These are phyloP conservation scores for Acrodontium crateriforme DNA, from an alignment of 2,329 filamentous ascomycete species.

Conservation along the genomic window DNA sequence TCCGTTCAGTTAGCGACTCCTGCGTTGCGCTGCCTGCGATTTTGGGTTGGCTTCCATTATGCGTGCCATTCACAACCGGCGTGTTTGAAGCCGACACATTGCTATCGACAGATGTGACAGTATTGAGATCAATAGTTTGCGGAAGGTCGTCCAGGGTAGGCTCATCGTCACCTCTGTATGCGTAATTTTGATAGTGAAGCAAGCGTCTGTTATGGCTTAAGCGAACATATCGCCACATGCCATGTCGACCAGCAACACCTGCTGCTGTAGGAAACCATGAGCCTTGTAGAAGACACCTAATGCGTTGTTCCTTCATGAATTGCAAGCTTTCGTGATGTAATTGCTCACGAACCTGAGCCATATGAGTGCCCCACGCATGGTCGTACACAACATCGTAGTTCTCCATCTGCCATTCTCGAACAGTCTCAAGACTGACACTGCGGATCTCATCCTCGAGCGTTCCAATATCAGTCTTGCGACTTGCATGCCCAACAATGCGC, in stretches of 20 bases:
- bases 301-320: slow-evolving; percentile 93
- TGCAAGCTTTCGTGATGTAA: slow-evolving; percentile 81
- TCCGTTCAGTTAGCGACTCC: slow-evolving; percentile 3
- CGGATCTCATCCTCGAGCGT: slow-evolving; percentile 82
- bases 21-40: slow-evolving; percentile 15
- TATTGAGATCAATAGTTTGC: slow-evolving; percentile 75
- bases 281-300: slow-evolving; percentile 75
- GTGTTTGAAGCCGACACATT: slow-evolving; percentile 78
- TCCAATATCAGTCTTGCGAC: slow-evolving; percentile 67
- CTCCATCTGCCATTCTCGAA: slow-evolving; percentile 87
- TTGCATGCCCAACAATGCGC: slow-evolving; percentile 71
- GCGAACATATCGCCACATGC: slow-evolving; percentile 63
- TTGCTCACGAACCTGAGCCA: slow-evolving; percentile 80
- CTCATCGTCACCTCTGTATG: slow-evolving; percentile 43
- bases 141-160: slow-evolving; percentile 60
- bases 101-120: slow-evolving; percentile 83
- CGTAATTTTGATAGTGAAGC: slow-evolving; percentile 81
- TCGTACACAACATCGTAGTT: slow-evolving; percentile 83
- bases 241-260: slow-evolving; percentile 6
- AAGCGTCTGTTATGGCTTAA: slow-evolving; percentile 84
- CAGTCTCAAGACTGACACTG: slow-evolving; percentile 63
- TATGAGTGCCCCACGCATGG: slow-evolving; percentile 82
- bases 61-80: too few relatives aligned
- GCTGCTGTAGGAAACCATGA: slow-evolving; percentile 63
- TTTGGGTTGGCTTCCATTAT: slow-evolving; percentile 39